Evolutionary conservation across 2,329 filamentous ascomycete species (phyloP).

Genomic region (Talaromyces sp.): DNA sequence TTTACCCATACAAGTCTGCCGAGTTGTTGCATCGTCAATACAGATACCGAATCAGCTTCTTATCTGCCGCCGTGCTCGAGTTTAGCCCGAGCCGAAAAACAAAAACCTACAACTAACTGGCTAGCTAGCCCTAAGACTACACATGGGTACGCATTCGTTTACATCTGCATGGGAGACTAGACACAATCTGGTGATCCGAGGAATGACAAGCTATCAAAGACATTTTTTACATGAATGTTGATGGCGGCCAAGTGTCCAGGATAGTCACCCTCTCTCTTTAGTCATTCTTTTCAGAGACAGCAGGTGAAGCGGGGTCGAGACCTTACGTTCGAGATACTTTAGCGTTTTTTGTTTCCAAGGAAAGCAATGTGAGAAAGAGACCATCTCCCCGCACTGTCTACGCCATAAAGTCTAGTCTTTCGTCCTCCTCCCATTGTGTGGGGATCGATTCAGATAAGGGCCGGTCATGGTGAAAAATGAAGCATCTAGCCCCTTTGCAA

Average conservation of each 20-base stretch:
- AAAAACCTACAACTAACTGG: neutral
- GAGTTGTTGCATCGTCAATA: neutral
- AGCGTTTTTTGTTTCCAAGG: neutral
- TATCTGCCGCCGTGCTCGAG: neutral
- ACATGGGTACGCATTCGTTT: neutral
- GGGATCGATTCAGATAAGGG: neutral
- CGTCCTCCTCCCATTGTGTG: neutral
- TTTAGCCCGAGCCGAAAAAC: neutral
- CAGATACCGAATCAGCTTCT: slow-evolving; percentile 4
- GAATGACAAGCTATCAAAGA: neutral
- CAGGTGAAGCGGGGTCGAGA: neutral
- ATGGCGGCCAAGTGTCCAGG: too few species aligned
- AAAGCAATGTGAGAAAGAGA: neutral
- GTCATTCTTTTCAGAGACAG: neutral
- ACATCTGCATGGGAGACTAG: slow-evolving; percentile 3
- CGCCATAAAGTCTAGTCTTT: neutral
- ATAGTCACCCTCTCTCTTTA: neutral
- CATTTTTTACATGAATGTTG: neutral
- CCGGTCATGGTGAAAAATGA: neutral
- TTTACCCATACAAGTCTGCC: neutral
- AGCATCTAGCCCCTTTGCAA: neutral
- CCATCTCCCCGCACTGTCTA: neutral
- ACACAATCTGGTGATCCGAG: slow-evolving; percentile 1
- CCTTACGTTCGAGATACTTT: neutral
- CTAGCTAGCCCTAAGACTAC: slow-evolving; percentile 4